Evolutionary conservation across 805 yeast species (phyloP).

Genomic region (Nakazawaea siamensis): DNA sequence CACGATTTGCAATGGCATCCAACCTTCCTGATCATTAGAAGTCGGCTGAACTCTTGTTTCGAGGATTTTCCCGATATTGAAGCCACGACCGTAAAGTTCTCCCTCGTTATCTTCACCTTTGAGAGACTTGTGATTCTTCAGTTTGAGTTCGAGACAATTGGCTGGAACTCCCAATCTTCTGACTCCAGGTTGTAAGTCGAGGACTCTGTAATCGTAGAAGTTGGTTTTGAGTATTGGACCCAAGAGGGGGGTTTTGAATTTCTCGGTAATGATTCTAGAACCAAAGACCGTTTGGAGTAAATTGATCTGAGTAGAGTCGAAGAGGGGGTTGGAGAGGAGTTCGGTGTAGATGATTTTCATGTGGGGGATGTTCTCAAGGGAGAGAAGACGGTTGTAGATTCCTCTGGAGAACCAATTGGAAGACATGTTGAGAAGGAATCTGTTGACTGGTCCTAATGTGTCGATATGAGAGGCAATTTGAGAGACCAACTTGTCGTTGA

Average conservation of each 20-base stretch:
- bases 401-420: slow-evolving; percentile 40
- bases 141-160: slow-evolving; percentile 53
- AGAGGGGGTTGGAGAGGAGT: slow-evolving; percentile 15
- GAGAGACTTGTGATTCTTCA: slow-evolving; percentile 26
- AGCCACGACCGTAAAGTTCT: slow-evolving; percentile 51
- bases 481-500: slow-evolving; percentile 17
- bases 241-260: slow-evolving; percentile 32
- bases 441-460: slow-evolving; percentile 13
- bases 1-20: slow-evolving; percentile 34
- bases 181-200: slow-evolving; percentile 14
- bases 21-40: slow-evolving; percentile 36
- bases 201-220: slow-evolving; percentile 50
- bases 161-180: slow-evolving; percentile 47
- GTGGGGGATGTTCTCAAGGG: slow-evolving; percentile 13
- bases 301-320: slow-evolving; percentile 20
- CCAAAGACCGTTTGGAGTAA: slow-evolving; percentile 36
- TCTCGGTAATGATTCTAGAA: slow-evolving; percentile 45
- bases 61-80: slow-evolving; percentile 49
- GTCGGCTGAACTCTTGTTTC: slow-evolving; percentile 22
- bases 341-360: slow-evolving; percentile 36
- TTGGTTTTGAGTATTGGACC: slow-evolving; percentile 59
- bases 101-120: slow-evolving; percentile 36
- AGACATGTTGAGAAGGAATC: slow-evolving; percentile 19
- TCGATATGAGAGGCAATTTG: slow-evolving; percentile 11
- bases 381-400: slow-evolving; percentile 31